Evolutionary conservation across 2,329 filamentous ascomycete species (phyloP), one percentile per base, ranked within the genome.

Genomic region (Aspergillus costaricaensis): DNA sequence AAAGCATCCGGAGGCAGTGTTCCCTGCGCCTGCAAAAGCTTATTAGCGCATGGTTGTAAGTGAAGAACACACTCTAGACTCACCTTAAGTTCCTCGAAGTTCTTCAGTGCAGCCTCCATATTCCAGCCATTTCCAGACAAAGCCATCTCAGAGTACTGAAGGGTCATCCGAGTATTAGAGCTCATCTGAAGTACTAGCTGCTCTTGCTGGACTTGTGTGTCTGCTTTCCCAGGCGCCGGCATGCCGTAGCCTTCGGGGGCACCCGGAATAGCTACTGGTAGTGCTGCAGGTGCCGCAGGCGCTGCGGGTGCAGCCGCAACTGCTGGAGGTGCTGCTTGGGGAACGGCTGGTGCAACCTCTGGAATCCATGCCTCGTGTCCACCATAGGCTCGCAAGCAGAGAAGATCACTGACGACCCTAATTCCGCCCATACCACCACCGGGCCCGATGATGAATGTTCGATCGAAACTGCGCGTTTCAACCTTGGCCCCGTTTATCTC

Each of bases 101-200:
- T 86, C 57, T 83, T 80, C 66, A 93, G 78, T 2, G 93, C 94
- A 65, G 85, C 84, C 39, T 90, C 85, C 52, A 93, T 86, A 72
- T 96, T 86, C 92, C 92, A 98, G 39, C 83, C 85, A 59, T 89
- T 91, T 61, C 92, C 87, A 2, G 86, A 83, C 15, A 98, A 82
- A 69, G 94, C 97, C 81, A 96, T 85, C 67, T 88, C 85, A 1
- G 92, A 90, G 73, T 90, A 96, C 60, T 90, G 82, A 9, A 88
- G 77, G 8, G 86, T 95, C 87, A 99, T 92, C 59, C 88, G 86
- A 1, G 93, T 96, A 69, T 87, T 87, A 65, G 86, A 87, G 65
- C 87, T 89, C 55, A 97, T 83, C 72, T 95, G 88, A 19, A 80
- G 68, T 21, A 87, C 80, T 71, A 96, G 81, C 78, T 92, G 86